phyloP scores from a whole-genome alignment of 371 early-diverging fungal species.

The Circinella minor region DNA sequence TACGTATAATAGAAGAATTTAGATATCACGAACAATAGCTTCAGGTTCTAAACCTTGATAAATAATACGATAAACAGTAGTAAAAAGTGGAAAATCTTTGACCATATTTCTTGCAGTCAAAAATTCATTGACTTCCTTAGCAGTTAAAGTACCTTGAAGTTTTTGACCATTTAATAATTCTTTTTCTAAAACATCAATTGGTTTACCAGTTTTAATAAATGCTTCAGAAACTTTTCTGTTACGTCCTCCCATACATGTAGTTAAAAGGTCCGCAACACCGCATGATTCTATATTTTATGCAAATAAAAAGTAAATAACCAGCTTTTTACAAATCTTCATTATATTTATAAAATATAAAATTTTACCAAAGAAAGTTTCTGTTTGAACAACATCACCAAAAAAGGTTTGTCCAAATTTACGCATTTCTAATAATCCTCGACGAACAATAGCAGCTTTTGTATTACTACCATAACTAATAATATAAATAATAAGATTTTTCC shows the following conservation, averaged over 20 bases:
- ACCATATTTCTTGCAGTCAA: constrained; percentile 65
- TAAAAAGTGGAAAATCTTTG: constrained; percentile 84
- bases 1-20: constrained; percentile 15
- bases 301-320: not conserved
- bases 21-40: constrained; percentile 63
- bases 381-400: constrained; percentile 74
- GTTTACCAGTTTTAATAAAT: constrained; percentile 82
- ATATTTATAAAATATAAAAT: not conserved
- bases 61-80: constrained; percentile 86
- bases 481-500: not conserved
- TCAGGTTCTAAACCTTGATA: constrained; percentile 69
- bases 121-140: constrained; percentile 87
- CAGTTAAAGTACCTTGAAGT: constrained; percentile 96
- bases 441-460: constrained; percentile 97
- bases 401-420: constrained; percentile 88
- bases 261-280: constrained; percentile 91
- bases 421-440: constrained; percentile 97
- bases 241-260: constrained; percentile 96
- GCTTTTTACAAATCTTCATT: too few relatives aligned
- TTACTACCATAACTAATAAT: constrained; percentile 75
- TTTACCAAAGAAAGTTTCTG: constrained; percentile 83
- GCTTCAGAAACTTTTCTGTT: constrained; percentile 95
- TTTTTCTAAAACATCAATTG: constrained; percentile 87
- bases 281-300: constrained; percentile 78
- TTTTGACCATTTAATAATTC: constrained; percentile 97